Evolutionary conservation across 2,329 filamentous ascomycete genomes (phyloP).

Genomic region (Ustilaginoidea virens): DNA sequence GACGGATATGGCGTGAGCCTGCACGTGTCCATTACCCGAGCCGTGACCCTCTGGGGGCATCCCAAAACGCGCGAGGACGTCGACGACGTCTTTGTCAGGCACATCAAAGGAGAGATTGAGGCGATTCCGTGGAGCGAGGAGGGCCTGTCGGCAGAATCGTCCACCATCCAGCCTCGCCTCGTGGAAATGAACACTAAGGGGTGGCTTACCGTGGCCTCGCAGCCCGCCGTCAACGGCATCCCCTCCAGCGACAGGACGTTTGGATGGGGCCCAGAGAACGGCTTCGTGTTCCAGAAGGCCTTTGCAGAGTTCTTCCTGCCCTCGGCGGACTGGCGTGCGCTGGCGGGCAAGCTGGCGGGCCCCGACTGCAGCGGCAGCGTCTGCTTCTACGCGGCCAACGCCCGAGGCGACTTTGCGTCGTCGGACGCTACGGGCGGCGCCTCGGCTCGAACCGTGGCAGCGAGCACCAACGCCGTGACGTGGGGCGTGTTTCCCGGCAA

Average conservation of each 20-base stretch:
- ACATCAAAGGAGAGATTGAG: constrained; percentile 63
- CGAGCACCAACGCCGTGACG: constrained; percentile 80
- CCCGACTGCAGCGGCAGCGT: constrained; percentile 49
- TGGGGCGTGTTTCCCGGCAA: constrained; percentile 94
- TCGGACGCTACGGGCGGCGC: constrained; percentile 36
- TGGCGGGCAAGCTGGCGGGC: constrained; percentile 46
- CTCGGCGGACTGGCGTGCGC: constrained; percentile 48
- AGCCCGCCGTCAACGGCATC: constrained; percentile 82
- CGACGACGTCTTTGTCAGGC: constrained; percentile 61
- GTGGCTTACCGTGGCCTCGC: constrained; percentile 94
- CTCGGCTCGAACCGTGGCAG: constrained; percentile 18
- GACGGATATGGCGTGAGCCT: constrained; percentile 96
- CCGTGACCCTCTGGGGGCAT: constrained; percentile 71
- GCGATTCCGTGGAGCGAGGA: constrained; percentile 93
- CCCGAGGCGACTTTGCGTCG: constrained; percentile 60
- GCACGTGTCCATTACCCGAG: constrained; percentile 75
- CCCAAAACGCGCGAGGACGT: constrained; percentile 59
- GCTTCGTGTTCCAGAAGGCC: constrained; percentile 95
- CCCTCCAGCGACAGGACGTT: constrained; percentile 63
- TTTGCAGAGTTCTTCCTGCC: constrained; percentile 96
- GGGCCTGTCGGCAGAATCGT: constrained; percentile 68
- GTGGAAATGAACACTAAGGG: constrained; percentile 62
- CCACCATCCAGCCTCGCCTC: constrained; percentile 62
- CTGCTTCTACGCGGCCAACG: constrained; percentile 79
- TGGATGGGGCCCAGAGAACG: constrained; percentile 84